Base-by-base conservation (phyloP, 148 eudicot species). In the Cornus suecica region DNA sequence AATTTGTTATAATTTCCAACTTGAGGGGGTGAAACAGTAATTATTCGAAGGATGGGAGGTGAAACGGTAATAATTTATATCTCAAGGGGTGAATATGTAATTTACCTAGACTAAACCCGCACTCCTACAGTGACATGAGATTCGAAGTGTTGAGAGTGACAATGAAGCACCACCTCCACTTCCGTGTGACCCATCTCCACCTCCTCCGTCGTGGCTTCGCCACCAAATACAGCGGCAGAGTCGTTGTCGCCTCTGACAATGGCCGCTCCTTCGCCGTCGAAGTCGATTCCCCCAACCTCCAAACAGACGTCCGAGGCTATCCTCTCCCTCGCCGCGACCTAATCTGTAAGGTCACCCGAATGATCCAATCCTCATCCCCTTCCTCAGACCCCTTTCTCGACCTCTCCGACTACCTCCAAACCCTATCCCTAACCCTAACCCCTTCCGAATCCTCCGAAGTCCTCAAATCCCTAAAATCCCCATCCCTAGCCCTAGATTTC, bases 241-340 rank as follows among this genome's bases (percentile, higher is more conserved):
- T 86, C 31, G 84, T 84, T 70, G 81, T 84, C 15, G 67, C 76
- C 30, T 76, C 83, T 73, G 70, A 76, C 77, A 63, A 78, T 20
- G 86, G 86, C 76, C 84, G 84, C 45, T 13, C 73, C 9, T 74
- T 83, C 74, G 66, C 83, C 75, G 86, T 79, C 41, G 69, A 78
- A 37, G 84, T 83, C 80, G 69, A 60, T 23, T 34, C 84, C 1
- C 72, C 74, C 2, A 30, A 65, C 10, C 74, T 31, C 54, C 83
- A 80, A 37, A 72, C 73, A 76, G 88, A 85, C 80, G 11, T 82
- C 37, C 81, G 80, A 4, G 88, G 86, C 72, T 80, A 69, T 79
- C 81, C 83, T 1, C 72, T 86, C 45, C 88, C 88, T 15, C 88
- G 88, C 72, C 88, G 72, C 8, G 86, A 79, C 74, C 82, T 86